Evolutionary conservation across 768 basidiomycete species (phyloP).

Genomic region (Leccinum subgranulosum): DNA sequence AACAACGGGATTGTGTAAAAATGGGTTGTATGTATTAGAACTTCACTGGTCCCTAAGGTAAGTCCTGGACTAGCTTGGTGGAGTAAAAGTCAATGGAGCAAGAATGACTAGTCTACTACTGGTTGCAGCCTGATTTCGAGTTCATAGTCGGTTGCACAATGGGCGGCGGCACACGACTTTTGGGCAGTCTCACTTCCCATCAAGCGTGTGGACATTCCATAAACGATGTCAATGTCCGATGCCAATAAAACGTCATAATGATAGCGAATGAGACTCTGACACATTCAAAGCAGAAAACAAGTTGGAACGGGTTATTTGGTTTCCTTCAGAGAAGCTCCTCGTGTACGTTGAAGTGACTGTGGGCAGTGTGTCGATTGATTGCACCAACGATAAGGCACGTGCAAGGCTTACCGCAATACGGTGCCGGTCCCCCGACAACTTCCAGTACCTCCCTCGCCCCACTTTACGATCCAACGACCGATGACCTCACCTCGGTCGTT

Average conservation of each 20-base stretch:
- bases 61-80: neutral
- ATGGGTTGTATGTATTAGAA: neutral
- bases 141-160: neutral
- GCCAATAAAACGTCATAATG: neutral
- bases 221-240: neutral
- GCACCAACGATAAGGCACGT: neutral
- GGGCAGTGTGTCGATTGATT: neutral
- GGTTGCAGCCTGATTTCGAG: neutral
- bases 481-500: slow-evolving; percentile 55
- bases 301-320: neutral
- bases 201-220: neutral
- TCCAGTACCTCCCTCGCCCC: slow-evolving; percentile 65
- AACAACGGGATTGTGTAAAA: neutral
- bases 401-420: slow-evolving; percentile 54
- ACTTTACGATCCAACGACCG: slow-evolving; percentile 77
- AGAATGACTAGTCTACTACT: neutral
- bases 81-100: neutral
- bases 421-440: slow-evolving; percentile 61
- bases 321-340: slow-evolving; percentile 40
- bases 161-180: neutral
- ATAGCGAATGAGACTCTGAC: neutral
- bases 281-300: neutral
- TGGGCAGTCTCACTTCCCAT: neutral
- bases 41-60: neutral
- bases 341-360: slow-evolving; percentile 52